These are phyloP conservation scores for Neonectria punicea DNA, from an alignment of 2,329 filamentous ascomycete genomes.

Conservation along the genomic window DNA sequence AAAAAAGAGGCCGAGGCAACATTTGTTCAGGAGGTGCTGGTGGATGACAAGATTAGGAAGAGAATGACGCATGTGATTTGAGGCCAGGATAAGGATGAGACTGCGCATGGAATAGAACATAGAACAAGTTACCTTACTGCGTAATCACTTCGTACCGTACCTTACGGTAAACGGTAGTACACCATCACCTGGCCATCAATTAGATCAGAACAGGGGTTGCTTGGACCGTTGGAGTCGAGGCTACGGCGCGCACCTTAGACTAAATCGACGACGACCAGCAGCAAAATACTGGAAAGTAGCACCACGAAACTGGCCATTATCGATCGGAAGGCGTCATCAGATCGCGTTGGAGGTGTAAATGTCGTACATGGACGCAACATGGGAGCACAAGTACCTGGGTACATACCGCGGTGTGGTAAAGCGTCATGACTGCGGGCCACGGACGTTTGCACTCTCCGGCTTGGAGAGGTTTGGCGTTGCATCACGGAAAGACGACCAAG, in stretches of 20 bases:
- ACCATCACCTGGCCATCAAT: neutral
- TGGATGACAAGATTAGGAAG: neutral
- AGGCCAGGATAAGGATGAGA: neutral
- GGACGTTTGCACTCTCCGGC: neutral
- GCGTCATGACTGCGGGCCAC: neutral
- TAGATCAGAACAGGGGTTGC: neutral
- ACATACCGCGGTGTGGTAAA: too few species aligned
- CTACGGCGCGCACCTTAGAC: neutral
- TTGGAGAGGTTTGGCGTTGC: neutral
- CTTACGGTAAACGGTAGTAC: neutral
- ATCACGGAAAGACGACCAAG: conserved; percentile 11
- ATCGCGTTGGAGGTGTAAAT: neutral
- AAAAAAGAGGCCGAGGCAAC: neutral
- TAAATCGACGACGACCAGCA: conserved; percentile 8
- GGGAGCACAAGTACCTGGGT: neutral
- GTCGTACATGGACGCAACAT: neutral
- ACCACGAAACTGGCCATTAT: conserved; percentile 16
- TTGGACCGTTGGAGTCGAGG: neutral
- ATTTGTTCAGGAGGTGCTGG: neutral
- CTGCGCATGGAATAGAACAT: too few species aligned
- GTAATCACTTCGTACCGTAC: too few species aligned
- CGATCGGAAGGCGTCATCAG: conserved; percentile 13
- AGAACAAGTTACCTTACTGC: too few species aligned
- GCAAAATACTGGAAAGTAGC: neutral
- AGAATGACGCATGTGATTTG: neutral